Evolutionary conservation across 164 flowering plant genomes (phyloP).

Genomic region (Macadamia tetraphylla): DNA sequence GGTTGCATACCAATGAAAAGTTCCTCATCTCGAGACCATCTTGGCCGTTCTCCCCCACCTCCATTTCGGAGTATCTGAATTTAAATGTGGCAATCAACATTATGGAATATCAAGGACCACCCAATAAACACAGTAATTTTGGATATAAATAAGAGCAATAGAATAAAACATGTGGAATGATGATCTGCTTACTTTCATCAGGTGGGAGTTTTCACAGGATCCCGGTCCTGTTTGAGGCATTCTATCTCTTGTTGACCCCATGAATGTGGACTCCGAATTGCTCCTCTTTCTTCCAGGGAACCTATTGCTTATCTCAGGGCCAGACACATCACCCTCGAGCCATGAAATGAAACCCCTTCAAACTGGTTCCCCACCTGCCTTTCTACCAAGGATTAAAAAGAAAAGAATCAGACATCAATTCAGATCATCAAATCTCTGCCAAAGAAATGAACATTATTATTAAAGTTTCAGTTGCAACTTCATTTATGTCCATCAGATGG

Average conservation of each 20-base stretch:
- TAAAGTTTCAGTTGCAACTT: not conserved
- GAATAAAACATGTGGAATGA: not conserved
- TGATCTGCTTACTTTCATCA: slow-evolving; percentile 52
- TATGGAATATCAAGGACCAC: not conserved
- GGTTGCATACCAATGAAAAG: slow-evolving; percentile 37
- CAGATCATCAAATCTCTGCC: not conserved
- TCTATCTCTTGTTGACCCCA: slow-evolving; percentile 50
- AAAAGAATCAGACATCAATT: slow-evolving; percentile 17
- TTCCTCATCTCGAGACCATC: slow-evolving; percentile 56
- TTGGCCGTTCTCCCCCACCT: slow-evolving; percentile 44
- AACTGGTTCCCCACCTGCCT: slow-evolving; percentile 50
- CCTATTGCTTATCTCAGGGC: slow-evolving; percentile 48
- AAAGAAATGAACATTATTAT: not conserved
- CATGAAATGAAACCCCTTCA: slow-evolving; percentile 67
- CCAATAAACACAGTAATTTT: not conserved
- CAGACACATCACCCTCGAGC: slow-evolving; percentile 53
- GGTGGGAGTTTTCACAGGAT: slow-evolving; percentile 47
- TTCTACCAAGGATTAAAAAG: slow-evolving; percentile 39
- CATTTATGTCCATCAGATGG: not conserved
- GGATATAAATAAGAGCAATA: not conserved
- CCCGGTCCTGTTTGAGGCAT: slow-evolving; percentile 42
- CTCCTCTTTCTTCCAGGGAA: slow-evolving; percentile 58
- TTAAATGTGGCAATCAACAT: slow-evolving; percentile 7
- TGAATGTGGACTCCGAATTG: slow-evolving; percentile 59
- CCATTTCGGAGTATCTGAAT: slow-evolving; percentile 56